phyloP scores from a whole-genome alignment of 352 stramenopile species.

The Thalassiosira livingstoniorum region DNA sequence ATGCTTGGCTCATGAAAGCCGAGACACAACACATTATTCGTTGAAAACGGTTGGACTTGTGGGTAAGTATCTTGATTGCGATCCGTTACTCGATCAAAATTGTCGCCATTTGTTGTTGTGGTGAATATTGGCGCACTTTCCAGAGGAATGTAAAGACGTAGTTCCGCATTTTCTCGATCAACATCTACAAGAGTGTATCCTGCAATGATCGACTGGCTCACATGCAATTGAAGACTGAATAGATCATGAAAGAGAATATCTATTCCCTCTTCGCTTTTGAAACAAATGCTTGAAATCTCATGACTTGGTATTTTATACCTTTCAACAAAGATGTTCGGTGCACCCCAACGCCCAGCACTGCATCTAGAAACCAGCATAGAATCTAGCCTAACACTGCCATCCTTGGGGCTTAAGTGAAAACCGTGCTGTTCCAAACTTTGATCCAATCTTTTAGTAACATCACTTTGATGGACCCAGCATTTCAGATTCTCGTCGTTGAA shows the following conservation, averaged over 20 bases:
- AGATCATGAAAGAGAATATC: not conserved
- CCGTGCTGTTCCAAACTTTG: not conserved
- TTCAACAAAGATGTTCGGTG: not conserved
- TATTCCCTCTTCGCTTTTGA: not conserved
- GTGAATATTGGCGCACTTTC: not conserved
- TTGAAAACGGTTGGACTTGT: not conserved
- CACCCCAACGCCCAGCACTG: not conserved
- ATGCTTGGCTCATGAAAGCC: not conserved
- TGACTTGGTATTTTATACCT: not conserved
- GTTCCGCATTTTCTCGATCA: not conserved
- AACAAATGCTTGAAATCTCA: not conserved
- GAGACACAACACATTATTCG: slow-evolving; percentile 4
- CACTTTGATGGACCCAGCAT: not conserved
- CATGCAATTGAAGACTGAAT: not conserved
- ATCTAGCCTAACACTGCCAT: not conserved
- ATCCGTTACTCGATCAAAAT: not conserved
- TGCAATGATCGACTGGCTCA: not conserved
- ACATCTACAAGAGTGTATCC: not conserved
- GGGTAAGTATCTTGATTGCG: not conserved
- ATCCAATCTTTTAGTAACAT: not conserved
- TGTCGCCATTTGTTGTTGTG: not conserved
- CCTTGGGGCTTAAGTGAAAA: not conserved
- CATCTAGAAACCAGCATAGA: not conserved
- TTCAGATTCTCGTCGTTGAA: not conserved
- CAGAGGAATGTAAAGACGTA: not conserved